Conservation (phyloP, 257 asterid species). For the Avicennia marina region DNA sequence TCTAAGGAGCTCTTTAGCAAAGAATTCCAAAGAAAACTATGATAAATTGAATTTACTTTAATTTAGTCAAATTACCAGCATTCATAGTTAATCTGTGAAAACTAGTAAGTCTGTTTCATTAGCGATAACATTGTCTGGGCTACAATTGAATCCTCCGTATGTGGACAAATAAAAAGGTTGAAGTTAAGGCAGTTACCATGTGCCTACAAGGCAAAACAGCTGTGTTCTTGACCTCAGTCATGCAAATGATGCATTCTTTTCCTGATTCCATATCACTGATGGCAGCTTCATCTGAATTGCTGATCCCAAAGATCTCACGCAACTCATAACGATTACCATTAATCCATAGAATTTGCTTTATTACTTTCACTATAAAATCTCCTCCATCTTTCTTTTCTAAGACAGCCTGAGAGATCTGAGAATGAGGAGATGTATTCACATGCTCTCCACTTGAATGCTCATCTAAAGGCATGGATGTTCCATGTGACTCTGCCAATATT, state of each 20-base stretch:
- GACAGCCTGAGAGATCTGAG: constrained; percentile 81
- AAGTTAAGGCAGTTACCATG: constrained; percentile 59
- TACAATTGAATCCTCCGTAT: neutral
- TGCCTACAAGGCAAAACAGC: constrained; percentile 95
- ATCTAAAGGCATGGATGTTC: constrained; percentile 19
- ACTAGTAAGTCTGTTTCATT: too few species aligned
- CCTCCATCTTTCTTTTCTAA: constrained; percentile 47
- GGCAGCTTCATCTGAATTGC: constrained; percentile 43
- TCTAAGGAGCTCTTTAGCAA: too few species aligned
- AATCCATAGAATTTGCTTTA: constrained; percentile 71
- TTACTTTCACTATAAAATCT: constrained; percentile 58
- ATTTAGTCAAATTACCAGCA: constrained; percentile 4
- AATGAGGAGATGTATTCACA: constrained; percentile 37
- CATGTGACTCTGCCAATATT: constrained; percentile 59
- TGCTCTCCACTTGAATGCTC: constrained; percentile 24
- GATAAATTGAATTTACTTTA: too few species aligned
- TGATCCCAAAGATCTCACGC: constrained; percentile 80
- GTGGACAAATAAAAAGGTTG: neutral
- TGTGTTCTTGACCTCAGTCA: constrained; percentile 85
- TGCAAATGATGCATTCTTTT: constrained; percentile 89
- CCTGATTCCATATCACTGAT: constrained; percentile 57
- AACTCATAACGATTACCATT: constrained; percentile 84
- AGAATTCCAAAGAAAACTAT: too few species aligned
- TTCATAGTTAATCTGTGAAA: neutral
- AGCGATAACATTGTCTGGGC: neutral